Conservation (phyloP, 768 basidiomycete genomes). For the Filobasidium floriforme region DNA sequence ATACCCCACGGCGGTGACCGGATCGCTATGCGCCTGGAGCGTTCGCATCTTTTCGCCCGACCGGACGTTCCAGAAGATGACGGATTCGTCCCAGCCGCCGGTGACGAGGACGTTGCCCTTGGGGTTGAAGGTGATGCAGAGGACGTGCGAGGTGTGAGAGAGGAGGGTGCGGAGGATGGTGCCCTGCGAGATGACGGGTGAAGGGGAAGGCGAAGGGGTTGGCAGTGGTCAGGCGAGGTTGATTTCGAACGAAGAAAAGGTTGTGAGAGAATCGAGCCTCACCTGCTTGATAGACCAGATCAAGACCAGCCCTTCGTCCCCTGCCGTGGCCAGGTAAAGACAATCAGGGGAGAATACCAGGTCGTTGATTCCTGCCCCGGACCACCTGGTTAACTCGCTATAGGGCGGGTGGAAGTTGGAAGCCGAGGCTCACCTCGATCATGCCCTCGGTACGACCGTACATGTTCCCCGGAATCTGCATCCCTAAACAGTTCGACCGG, state of each 20-base stretch:
- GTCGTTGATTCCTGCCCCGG: conserved; percentile 65
- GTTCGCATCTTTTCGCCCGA: conserved; percentile 77
- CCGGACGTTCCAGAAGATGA: conserved; percentile 92
- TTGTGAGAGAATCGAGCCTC: conserved; percentile 14
- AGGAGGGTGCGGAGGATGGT: conserved; percentile 57
- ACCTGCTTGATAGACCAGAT: conserved; percentile 75
- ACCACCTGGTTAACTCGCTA: neutral
- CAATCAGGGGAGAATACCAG: conserved; percentile 80
- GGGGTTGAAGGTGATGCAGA: conserved; percentile 86
- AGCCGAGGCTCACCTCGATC: neutral
- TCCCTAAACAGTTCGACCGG: conserved; percentile 22
- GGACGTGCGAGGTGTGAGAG: conserved; percentile 89
- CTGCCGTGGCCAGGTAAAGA: conserved; percentile 77
- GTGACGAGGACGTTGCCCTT: conserved; percentile 83
- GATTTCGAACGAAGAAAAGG: neutral
- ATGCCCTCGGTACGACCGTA: neutral
- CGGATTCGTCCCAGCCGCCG: conserved; percentile 91
- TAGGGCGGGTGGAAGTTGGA: neutral
- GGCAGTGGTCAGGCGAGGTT: too few relatives aligned
- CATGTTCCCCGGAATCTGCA: conserved; percentile 21
- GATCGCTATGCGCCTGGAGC: conserved; percentile 92
- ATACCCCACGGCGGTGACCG: conserved; percentile 88
- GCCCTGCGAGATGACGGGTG: neutral
- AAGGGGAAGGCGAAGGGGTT: neutral
- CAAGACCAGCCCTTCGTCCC: conserved; percentile 81